Evolutionary conservation across 73 alveolate species (phyloP).

Genomic region (Stentor roeselii): DNA sequence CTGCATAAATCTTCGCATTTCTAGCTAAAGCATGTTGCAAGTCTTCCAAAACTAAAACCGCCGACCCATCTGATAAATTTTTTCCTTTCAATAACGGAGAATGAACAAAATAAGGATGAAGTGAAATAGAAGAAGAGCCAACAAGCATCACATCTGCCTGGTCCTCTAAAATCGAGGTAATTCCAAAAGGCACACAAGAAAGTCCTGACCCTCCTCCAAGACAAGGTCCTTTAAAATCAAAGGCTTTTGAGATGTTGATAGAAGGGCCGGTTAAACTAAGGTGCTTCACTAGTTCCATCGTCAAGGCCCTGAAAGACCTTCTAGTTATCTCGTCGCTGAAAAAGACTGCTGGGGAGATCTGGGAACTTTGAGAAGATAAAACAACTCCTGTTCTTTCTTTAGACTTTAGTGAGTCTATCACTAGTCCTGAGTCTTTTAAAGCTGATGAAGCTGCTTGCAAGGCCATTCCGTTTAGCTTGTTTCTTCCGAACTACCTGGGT

Average conservation of each 20-base stretch:
- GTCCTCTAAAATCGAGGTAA: neutral
- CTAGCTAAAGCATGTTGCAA: slow-evolving; percentile 62
- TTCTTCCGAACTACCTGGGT: too few relatives aligned
- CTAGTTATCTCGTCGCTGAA: too few relatives aligned
- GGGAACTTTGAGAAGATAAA: too few relatives aligned
- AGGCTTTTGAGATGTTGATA: neutral
- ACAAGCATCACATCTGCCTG: neutral
- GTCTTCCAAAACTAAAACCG: slow-evolving; percentile 55
- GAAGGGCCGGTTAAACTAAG: too few relatives aligned
- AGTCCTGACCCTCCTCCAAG: slow-evolving; percentile 4
- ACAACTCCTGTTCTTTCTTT: too few relatives aligned
- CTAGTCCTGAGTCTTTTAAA: too few relatives aligned
- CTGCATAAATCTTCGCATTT: slow-evolving; percentile 72
- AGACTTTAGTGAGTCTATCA: too few relatives aligned
- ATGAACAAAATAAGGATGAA: slow-evolving; percentile 56
- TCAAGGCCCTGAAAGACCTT: too few relatives aligned
- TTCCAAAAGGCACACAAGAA: neutral
- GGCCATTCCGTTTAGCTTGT: too few relatives aligned
- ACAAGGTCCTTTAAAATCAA: neutral
- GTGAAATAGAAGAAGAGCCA: slow-evolving; percentile 17
- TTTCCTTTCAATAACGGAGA: slow-evolving; percentile 74
- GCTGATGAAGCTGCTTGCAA: too few relatives aligned
- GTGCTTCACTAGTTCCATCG: too few relatives aligned
- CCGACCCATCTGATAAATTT: slow-evolving; percentile 75
- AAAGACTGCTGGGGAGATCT: too few relatives aligned